phyloP scores from a whole-genome alignment of 1,284 basidiomycete genomes.

The Pseudomicrostroma phylloplanum region DNA sequence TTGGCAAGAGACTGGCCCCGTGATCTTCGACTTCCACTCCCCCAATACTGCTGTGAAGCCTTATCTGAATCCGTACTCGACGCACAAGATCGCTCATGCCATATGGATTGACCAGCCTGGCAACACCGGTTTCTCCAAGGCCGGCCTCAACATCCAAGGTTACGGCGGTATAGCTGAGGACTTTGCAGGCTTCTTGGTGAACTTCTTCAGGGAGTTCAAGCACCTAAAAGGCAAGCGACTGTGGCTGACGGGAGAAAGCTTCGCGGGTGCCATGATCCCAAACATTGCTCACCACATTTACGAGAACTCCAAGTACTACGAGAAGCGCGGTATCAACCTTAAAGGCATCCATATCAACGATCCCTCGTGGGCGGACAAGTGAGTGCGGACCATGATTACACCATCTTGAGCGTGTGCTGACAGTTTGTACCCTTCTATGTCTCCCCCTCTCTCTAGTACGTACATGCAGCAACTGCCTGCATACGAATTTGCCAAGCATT shows the following conservation, averaged over 20 bases:
- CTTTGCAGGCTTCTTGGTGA: constrained; percentile 44
- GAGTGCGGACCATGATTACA: too few relatives aligned
- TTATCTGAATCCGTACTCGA: constrained; percentile 62
- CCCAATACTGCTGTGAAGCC: constrained; percentile 57
- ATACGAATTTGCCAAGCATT: too few relatives aligned
- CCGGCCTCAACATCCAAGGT: constrained; percentile 60
- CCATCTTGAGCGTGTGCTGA: too few relatives aligned
- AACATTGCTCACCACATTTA: constrained; percentile 60
- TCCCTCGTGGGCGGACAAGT: constrained; percentile 31
- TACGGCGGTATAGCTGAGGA: constrained; percentile 48
- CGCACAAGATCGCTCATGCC: constrained; percentile 68
- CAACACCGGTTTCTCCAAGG: constrained; percentile 72
- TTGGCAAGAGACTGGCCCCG: constrained; percentile 72
- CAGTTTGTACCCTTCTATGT: too few relatives aligned
- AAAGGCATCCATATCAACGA: constrained; percentile 45
- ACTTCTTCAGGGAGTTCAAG: constrained; percentile 31
- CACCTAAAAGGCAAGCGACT: constrained; percentile 27
- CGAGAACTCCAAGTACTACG: constrained; percentile 10
- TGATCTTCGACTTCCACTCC: constrained; percentile 62
- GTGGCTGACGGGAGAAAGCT: constrained; percentile 58
- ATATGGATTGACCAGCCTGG: constrained; percentile 77
- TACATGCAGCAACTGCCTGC: too few relatives aligned
- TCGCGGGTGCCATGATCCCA: constrained; percentile 78
- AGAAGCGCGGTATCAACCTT: constrained; percentile 28
- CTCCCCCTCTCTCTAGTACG: too few relatives aligned